These are phyloP conservation scores for Fusarium pseudonygamai DNA, from an alignment of 2,329 filamentous ascomycete species.

Conservation along the genomic window DNA sequence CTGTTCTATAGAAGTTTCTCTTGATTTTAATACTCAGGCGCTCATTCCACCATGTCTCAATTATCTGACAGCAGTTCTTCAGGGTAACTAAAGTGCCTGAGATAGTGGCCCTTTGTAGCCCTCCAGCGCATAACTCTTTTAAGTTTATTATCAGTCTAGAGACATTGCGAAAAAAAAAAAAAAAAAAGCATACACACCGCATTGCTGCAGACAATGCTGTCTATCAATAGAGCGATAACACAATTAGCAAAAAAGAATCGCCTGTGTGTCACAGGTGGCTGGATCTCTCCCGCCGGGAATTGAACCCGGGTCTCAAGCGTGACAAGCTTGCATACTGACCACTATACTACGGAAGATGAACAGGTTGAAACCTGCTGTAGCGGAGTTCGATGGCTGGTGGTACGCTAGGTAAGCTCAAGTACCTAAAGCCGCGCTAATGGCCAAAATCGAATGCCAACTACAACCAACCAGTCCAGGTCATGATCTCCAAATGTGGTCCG, in stretches of 20 bases:
- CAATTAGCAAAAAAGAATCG: not conserved
- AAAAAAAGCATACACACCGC: accelerated
- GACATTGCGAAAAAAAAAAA: accelerated
- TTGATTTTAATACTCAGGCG: not conserved
- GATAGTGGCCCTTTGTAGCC: accelerated
- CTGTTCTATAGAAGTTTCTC: accelerated
- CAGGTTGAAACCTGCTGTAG: too few relatives aligned
- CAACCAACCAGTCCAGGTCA: accelerated
- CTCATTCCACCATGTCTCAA: not conserved
- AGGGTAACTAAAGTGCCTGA: not conserved
- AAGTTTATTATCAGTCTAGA: not conserved
- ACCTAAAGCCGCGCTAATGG: accelerated
- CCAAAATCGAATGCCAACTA: accelerated
- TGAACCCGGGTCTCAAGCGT: not conserved
- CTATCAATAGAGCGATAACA: too few relatives aligned
- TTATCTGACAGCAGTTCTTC: not conserved
- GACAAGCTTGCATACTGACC: not conserved
- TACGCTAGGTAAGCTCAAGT: accelerated
- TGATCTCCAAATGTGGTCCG: too few relatives aligned
- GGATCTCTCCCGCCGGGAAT: not conserved
- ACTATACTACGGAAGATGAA: too few relatives aligned
- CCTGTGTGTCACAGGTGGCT: conserved; percentile 3
- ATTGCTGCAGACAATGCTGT: accelerated
- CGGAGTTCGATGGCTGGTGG: accelerated
- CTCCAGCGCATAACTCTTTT: accelerated